A percentile compares a stretch with the other conserved stretches of the same genome.
These are phyloP conservation scores for Torrubiellomyces zombiae DNA, from an alignment of 2,329 filamentous ascomycete genomes.

Conservation along the genomic window DNA sequence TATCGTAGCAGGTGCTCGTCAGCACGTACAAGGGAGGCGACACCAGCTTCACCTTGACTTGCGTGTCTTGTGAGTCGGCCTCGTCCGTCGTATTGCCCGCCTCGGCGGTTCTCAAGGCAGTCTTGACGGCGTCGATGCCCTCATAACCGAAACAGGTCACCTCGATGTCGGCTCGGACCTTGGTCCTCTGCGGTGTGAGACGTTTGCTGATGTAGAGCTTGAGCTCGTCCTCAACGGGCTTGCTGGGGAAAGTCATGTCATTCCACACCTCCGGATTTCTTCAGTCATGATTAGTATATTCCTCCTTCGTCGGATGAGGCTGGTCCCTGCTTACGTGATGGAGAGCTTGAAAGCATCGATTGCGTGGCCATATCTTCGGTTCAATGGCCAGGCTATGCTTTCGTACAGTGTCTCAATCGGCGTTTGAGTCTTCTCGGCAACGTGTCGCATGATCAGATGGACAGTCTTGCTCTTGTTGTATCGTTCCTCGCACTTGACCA, in stretches of 20 bases:
- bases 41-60: conserved; percentile 98
- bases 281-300: background rate
- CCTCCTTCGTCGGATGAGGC: background rate
- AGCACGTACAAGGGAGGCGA: conserved; percentile 93
- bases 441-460: conserved; percentile 96
- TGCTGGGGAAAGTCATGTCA: conserved; percentile 75
- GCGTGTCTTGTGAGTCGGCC: conserved; percentile 46
- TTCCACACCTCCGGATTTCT: conserved; percentile 94
- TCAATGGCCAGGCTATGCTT: conserved; percentile 88
- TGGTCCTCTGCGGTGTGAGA: conserved; percentile 93
- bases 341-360: conserved; percentile 98
- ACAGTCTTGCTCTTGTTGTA: conserved; percentile 99
- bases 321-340: conserved; percentile 73
- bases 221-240: conserved; percentile 74
- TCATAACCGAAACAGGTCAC: conserved; percentile 93
- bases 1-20: conserved; percentile 90
- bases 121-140: conserved; percentile 95
- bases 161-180: conserved; percentile 94
- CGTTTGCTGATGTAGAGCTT: conserved; percentile 94
- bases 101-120: conserved; percentile 78
- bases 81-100: conserved; percentile 62
- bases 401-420: conserved; percentile 94
- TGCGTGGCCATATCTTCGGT: conserved; percentile 92
- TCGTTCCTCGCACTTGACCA: conserved; percentile 94
- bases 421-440: conserved; percentile 87